Evolutionary conservation across 768 basidiomycete species (phyloP).

Genomic region (Cytidiella melzeri): DNA sequence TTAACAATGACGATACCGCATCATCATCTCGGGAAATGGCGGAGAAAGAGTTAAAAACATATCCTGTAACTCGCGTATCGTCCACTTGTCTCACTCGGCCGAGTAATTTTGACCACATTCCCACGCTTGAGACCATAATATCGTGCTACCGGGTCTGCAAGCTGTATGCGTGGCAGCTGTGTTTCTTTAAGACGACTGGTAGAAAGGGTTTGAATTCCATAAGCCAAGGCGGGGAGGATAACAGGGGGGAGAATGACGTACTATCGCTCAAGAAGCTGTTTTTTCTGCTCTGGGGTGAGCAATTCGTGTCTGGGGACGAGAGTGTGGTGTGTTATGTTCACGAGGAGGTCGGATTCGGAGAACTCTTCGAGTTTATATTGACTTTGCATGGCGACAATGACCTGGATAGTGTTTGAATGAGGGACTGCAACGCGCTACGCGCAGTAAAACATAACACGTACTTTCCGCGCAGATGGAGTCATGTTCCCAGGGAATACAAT

Average conservation of each 20-base stretch:
- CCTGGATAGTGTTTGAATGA: constrained; percentile 40
- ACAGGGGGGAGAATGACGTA: constrained; percentile 40
- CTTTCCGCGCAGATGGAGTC: constrained; percentile 96
- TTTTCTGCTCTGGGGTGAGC: constrained; percentile 81
- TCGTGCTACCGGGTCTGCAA: constrained; percentile 95
- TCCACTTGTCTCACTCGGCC: constrained; percentile 95
- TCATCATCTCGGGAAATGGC: too few species aligned
- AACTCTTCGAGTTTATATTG: constrained; percentile 93
- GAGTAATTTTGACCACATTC: constrained; percentile 96
- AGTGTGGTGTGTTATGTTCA: constrained; percentile 96
- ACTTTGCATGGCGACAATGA: constrained; percentile 83
- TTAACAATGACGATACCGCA: too few species aligned
- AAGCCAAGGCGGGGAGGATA: too few species aligned
- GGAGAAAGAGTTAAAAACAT: constrained; percentile 54
- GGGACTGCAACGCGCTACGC: neutral
- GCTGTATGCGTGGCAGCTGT: constrained; percentile 93
- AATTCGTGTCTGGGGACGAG: constrained; percentile 93
- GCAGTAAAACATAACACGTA: constrained; percentile 25
- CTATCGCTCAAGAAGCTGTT: constrained; percentile 85
- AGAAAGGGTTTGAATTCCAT: too few species aligned
- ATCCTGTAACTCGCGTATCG: constrained; percentile 90
- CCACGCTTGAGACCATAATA: constrained; percentile 95
- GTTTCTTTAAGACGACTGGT: constrained; percentile 97
- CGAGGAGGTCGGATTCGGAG: constrained; percentile 90
- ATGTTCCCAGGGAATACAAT: constrained; percentile 95